Evolutionary conservation across 106 monocot species (phyloP), one percentile per base, ranked within the genome.

Genomic region (Dendrobium huoshanense): DNA sequence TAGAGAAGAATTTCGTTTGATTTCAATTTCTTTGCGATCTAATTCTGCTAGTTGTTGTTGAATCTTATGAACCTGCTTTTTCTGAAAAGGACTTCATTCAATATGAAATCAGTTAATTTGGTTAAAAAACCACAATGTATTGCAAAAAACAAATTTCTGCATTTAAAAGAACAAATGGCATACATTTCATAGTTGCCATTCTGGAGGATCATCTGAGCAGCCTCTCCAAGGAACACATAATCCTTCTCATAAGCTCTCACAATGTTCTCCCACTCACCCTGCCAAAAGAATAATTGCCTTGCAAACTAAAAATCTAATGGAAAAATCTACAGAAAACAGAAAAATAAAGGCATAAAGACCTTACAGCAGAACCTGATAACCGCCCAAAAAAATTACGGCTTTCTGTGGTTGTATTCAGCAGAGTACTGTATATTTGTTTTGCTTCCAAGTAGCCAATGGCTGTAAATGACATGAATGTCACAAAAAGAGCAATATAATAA

Each of bases 141-240:
- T 54, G 22, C 41, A 27, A 76, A 65, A 37, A 15, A 9, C 0
- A 27, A 27, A 27, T 0, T 27, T 27, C 27, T n/a, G 80, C 45
- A 79, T 79, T 41, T 43, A 41, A 41, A 41, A 29, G 49, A 79
- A 27, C 22, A 84, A 80, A 44, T 65, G 6, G 2, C 85, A 77
- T 93, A 99, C 99, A 99, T 95, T 88, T 99, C 99, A 85, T 99
- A 99, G 80, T 91, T 95, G 20, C 95, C 93, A 89, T 99, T 99
- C 80, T 99, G 95, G 37, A 85, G 73, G 88, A 99, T 89, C 70
- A 99, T 91, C 74, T 99, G 95, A 81, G 99, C 92, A 81, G 93
- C 93, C 79, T 99, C 99, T 76, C 99, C 99, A 78, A 99, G 88
- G 81, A 99, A 99, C 45, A 99, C 81, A 84, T 89, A 89, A 79